Evolutionary conservation across 495 filamentous ascomycete species (phyloP).

Genomic region (Patellaria atrata): DNA sequence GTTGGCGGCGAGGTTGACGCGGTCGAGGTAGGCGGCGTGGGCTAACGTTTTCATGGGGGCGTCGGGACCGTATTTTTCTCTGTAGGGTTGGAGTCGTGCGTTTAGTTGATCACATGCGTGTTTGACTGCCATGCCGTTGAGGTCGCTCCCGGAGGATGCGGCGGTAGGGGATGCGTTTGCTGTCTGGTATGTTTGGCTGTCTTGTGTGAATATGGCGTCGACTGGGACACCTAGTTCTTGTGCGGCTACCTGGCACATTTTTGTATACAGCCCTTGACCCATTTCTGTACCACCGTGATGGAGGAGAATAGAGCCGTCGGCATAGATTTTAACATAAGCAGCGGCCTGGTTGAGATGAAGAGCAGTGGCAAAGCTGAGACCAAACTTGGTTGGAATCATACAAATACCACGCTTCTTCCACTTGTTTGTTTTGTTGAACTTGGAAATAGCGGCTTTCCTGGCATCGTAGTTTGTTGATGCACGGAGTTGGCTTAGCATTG

Average conservation of each 20-base stretch:
- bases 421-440: constrained; percentile 26
- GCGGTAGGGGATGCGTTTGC: constrained; percentile 32
- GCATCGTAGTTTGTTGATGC: constrained; percentile 25
- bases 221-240: constrained; percentile 29
- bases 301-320: constrained; percentile 29
- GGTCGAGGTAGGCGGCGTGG: constrained; percentile 27
- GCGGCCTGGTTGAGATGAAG: constrained; percentile 30
- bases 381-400: constrained; percentile 31
- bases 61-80: constrained; percentile 22
- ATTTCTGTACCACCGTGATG: constrained; percentile 30
- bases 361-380: constrained; percentile 30
- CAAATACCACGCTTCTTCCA: constrained; percentile 32
- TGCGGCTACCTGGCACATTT: constrained; percentile 30
- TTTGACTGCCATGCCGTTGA: constrained; percentile 33
- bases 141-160: constrained; percentile 29
- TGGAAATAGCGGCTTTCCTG: constrained; percentile 22
- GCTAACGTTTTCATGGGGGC: constrained; percentile 26
- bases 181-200: constrained; percentile 32
- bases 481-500: constrained; percentile 23
- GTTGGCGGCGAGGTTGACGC: constrained; percentile 28
- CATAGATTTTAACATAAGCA: constrained; percentile 29
- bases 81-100: constrained; percentile 24
- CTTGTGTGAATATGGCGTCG: constrained; percentile 33
- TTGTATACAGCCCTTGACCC: constrained; percentile 31
- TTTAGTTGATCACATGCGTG: constrained; percentile 29